Conservation (phyloP, 108 stramenopile species). For the Discostella pseudostelligera region DNA sequence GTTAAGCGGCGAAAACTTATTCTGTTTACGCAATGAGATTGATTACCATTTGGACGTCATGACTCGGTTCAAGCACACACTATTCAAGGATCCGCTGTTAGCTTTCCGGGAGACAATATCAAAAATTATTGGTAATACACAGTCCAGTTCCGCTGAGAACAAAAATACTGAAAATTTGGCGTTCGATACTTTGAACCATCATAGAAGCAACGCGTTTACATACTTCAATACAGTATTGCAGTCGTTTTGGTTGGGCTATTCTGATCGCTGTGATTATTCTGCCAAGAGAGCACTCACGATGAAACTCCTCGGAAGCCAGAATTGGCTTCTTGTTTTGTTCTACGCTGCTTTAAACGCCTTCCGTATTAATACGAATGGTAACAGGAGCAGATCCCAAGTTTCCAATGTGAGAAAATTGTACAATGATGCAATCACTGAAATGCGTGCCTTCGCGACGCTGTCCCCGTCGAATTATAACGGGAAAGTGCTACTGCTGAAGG, state of each 20-base stretch:
- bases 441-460: conserved; percentile 4
- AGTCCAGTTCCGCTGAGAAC: neutral
- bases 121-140: neutral
- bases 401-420: neutral
- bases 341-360: neutral
- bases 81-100: neutral
- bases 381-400: neutral
- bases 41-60: neutral
- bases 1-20: neutral
- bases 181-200: neutral
- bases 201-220: neutral
- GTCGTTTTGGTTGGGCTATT: conserved; percentile 14
- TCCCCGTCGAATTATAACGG: conserved; percentile 30
- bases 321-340: neutral
- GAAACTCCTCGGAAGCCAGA: neutral
- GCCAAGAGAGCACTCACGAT: neutral
- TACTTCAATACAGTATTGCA: neutral
- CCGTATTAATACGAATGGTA: neutral
- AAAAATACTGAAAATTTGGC: neutral
- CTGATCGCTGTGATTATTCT: conserved; percentile 1
- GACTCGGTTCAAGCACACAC: neutral
- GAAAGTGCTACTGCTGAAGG: conserved; percentile 19
- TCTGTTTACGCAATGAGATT: neutral
- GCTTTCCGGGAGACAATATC: neutral
- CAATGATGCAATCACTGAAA: conserved; percentile 6